Evolutionary conservation across 2,329 filamentous ascomycete species (phyloP), one percentile per base, ranked within the genome.

Genomic region (Xylariales sp.): DNA sequence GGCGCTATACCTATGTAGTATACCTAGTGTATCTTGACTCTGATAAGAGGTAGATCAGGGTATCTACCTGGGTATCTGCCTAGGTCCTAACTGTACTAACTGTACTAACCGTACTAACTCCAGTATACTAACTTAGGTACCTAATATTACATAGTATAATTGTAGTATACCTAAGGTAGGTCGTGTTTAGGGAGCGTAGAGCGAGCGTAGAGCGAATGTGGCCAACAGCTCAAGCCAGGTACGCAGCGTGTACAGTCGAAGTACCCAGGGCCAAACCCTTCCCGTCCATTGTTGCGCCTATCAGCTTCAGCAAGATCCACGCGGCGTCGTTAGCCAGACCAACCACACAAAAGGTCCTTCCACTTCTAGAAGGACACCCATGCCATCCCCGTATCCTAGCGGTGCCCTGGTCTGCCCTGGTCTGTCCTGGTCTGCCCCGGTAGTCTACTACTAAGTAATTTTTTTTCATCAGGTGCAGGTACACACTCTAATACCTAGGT

Each of bases 321-420:
- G 52, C 59, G 16, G 46, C 55, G 34, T 28, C 28, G 62, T 56
- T 65, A 48, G 70, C 69, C 69, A 71, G 41, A 30, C 55, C 41
- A 34, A 3, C 52, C 52, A 49, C 30, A 74, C 73, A 73, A 70
- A 73, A 56, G 62, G 72, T 73, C 76, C 76, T 78, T 77, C 76
- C 76, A 57, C 67, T 75, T 77, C 72, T 69, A 76, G 76, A 75
- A 76, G 65, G 23, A 68, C 53, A 69, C 72, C 73, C 74, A 73
- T 72, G 59, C 23, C 9, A 16, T 8, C 45, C 49, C 60, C 65
- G 56, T 67, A 64, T 63, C 62, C 58, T 75, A 76, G 74, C 68
- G 72, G 10, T 12, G 39, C 39, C 39, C 12, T 41, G 39, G 10
- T 41, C 12, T 69, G 63, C 64, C 60, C 71, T 70, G 54, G 65